Percentiles rank a stretch among this genome's conserved stretches.
phyloP scores from a whole-genome alignment of 257 asterid species.

The Petrea volubilis region DNA sequence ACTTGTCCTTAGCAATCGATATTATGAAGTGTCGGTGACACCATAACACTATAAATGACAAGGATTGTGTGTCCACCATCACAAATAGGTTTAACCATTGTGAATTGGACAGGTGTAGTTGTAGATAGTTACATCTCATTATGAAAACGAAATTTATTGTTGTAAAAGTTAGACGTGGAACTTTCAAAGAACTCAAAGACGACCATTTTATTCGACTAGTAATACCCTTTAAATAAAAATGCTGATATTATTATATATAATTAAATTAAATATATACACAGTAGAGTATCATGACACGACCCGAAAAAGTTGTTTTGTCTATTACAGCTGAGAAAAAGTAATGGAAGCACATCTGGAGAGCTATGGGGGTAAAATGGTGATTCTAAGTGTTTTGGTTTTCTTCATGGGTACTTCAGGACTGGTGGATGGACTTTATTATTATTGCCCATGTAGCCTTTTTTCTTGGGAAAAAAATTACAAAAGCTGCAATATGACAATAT shows the following conservation, averaged over 20 bases:
- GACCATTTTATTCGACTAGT: conserved; percentile 24
- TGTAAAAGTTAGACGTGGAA: neutral
- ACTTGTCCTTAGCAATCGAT: neutral
- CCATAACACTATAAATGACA: conserved; percentile 2
- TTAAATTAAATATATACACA: too few species aligned
- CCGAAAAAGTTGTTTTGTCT: conserved; percentile 35
- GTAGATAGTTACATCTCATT: neutral
- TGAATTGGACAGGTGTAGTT: conserved; percentile 24
- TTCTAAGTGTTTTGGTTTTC: conserved; percentile 25
- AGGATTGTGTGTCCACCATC: conserved; percentile 32
- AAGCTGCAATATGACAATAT: conserved; percentile 23
- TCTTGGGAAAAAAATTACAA: conserved; percentile 17
- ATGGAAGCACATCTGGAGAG: conserved; percentile 20
- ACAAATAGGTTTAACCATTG: conserved; percentile 18
- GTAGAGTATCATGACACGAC: too few species aligned
- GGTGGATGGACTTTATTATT: conserved; percentile 39
- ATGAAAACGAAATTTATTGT: neutral
- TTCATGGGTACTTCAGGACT: conserved; percentile 39
- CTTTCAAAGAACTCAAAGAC: neutral
- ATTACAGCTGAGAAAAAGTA: conserved; percentile 12
- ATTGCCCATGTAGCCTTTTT: conserved; percentile 23
- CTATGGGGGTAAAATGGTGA: neutral
- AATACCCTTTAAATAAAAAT: too few species aligned
- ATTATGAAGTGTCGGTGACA: conserved; percentile 41
- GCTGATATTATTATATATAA: too few species aligned